A percentile compares a stretch with the other conserved stretches of the same genome.
phyloP scores from a whole-genome alignment of 2,329 filamentous ascomycete species.

The Neofusicoccum kwambonambiense region DNA sequence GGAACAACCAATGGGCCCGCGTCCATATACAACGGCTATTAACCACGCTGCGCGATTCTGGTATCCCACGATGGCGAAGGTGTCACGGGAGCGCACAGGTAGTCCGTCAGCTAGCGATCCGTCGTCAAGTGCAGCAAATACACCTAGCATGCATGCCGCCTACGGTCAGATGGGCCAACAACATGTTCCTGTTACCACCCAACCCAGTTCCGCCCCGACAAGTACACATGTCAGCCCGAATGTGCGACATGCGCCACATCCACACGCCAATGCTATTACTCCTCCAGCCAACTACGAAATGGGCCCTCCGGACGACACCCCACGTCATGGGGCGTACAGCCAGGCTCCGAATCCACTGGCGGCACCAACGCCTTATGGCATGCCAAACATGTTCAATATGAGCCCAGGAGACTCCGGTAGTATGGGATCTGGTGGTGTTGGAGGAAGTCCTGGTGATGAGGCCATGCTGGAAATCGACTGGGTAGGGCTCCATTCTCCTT shows the following conservation, averaged over 20 bases:
- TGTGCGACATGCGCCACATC: not conserved
- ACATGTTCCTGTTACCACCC: not conserved
- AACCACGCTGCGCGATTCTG: constrained; percentile 12
- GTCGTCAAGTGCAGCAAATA: not conserved
- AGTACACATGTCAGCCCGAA: constrained; percentile 8
- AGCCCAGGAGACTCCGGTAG: constrained; percentile 12
- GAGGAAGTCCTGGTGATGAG: constrained; percentile 14
- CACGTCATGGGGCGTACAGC: not conserved
- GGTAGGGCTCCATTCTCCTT: not conserved
- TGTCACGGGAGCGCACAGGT: constrained; percentile 1
- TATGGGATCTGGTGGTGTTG: constrained; percentile 8
- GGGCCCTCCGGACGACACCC: not conserved
- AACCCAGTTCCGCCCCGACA: not conserved
- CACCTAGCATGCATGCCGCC: not conserved
- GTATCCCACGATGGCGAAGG: constrained; percentile 13
- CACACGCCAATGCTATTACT: not conserved
- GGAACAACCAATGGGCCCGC: constrained; percentile 24
- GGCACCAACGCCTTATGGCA: not conserved
- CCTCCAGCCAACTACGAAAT: not conserved
- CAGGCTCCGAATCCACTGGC: not conserved
- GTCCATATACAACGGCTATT: constrained; percentile 12
- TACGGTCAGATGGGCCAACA: not conserved
- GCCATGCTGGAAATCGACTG: constrained; percentile 19
- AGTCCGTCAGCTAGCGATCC: not conserved
- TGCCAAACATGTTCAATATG: constrained; percentile 15